A percentile compares a stretch with the other conserved stretches of the same genome.
Evolutionary conservation across 345 rosid genomes (phyloP).

Genomic region (Noccaea bulbosa): DNA sequence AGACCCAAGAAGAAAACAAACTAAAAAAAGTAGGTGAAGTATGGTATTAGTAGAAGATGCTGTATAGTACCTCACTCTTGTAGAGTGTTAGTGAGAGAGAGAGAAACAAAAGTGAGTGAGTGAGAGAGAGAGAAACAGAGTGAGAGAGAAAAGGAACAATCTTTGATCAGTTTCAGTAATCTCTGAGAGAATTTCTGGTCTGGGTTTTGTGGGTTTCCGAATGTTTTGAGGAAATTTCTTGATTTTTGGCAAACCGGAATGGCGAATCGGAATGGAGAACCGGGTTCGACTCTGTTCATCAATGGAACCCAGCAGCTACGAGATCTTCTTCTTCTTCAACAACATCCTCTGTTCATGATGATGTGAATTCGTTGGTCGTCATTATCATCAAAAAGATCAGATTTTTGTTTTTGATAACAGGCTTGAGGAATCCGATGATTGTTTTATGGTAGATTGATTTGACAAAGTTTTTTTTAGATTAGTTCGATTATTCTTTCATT

Average conservation of each 20-base stretch:
- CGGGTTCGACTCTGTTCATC: conserved; percentile 52
- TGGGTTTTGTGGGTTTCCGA: conserved; percentile 26
- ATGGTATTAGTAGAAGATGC: conserved; percentile 40
- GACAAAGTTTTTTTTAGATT: conserved; percentile 34
- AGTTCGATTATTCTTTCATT: conserved; percentile 87
- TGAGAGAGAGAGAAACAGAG: conserved; percentile 12
- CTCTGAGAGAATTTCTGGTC: conserved; percentile 21
- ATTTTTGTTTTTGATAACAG: conserved; percentile 45
- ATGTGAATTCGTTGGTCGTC: conserved; percentile 45
- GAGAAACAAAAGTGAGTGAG: conserved; percentile 37
- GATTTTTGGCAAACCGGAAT: conserved; percentile 43
- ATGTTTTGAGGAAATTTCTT: conserved; percentile 30
- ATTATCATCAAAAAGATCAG: conserved; percentile 49
- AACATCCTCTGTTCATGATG: conserved; percentile 46
- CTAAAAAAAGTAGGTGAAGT: conserved; percentile 37
- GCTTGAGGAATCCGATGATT: conserved; percentile 92
- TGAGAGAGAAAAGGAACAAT: conserved; percentile 21
- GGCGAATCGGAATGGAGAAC: conserved; percentile 47
- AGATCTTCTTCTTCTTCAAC: conserved; percentile 43
- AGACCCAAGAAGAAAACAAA: conserved; percentile 51
- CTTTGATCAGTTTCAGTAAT: conserved; percentile 16
- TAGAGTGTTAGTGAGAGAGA: conserved; percentile 46
- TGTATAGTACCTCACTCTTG: conserved; percentile 38
- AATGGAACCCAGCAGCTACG: conserved; percentile 49
- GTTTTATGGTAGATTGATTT: conserved; percentile 62